Conservation (phyloP, 2,329 filamentous ascomycete species). For the Huntiella savannae region DNA sequence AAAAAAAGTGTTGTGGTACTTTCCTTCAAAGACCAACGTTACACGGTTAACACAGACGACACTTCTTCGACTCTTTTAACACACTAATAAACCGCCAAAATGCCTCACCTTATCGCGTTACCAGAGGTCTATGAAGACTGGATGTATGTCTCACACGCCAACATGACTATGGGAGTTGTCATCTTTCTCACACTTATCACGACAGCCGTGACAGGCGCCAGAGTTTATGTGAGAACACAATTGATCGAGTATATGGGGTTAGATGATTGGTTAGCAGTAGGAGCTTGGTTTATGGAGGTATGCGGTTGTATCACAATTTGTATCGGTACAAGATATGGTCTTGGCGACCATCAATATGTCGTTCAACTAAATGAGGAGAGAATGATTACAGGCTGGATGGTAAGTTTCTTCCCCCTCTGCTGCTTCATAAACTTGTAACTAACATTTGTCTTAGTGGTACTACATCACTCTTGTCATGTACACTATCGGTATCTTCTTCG, state of each 20-base stretch:
- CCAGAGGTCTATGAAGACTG: background rate
- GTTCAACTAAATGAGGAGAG: constrained; percentile 13
- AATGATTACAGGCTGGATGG: constrained; percentile 12
- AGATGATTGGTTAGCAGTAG: constrained; percentile 16
- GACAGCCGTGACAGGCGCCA: constrained; percentile 14
- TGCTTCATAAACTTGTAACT: background rate
- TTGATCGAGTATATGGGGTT: constrained; percentile 15
- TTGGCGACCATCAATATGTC: constrained; percentile 15
- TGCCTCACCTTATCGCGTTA: constrained; percentile 1
- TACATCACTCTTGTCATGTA: constrained; percentile 16
- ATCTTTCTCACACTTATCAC: constrained; percentile 14
- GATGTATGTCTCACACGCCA: constrained; percentile 6
- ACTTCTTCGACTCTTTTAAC: background rate
- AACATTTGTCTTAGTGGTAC: constrained; percentile 10
- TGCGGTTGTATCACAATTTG: background rate
- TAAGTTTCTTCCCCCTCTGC: constrained; percentile 3
- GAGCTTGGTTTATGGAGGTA: constrained; percentile 13
- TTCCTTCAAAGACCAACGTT: background rate
- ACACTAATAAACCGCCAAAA: background rate
- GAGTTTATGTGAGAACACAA: constrained; percentile 16
- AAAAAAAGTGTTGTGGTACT: background rate
- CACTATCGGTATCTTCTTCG: constrained; percentile 18
- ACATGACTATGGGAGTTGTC: constrained; percentile 14
- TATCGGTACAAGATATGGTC: constrained; percentile 14
- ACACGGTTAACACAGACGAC: background rate